These are phyloP conservation scores for Punica granatum DNA, from an alignment of 345 rosid species.

Conservation along the genomic window DNA sequence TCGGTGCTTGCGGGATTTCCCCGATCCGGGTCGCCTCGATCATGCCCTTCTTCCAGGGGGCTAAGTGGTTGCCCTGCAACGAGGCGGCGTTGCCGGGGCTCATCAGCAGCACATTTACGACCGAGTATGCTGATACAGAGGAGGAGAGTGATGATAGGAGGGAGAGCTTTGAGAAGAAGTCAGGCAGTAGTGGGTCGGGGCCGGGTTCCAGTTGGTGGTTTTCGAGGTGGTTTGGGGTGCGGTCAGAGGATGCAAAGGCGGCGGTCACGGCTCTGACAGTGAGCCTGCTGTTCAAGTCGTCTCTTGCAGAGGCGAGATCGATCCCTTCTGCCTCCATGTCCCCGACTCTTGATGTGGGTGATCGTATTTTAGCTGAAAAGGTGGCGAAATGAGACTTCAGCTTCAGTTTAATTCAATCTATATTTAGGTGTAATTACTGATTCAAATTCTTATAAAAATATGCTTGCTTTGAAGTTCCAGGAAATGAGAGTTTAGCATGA, in stretches of 20 bases:
- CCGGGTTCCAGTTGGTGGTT: slow-evolving; percentile 37
- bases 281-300: slow-evolving; percentile 60
- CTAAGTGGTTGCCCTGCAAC: slow-evolving; percentile 66
- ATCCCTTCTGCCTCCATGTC: slow-evolving; percentile 78
- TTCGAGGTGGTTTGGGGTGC: slow-evolving; percentile 37
- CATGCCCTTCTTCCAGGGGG: slow-evolving; percentile 55
- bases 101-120: slow-evolving; percentile 16
- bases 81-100: slow-evolving; percentile 21
- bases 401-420: neutral
- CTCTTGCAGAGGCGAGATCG: slow-evolving; percentile 78
- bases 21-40: slow-evolving; percentile 52
- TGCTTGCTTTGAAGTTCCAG: too few species aligned
- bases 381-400: slow-evolving; percentile 20
- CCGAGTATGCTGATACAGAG: slow-evolving; percentile 29
- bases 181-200: neutral
- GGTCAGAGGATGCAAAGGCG: slow-evolving; percentile 87
- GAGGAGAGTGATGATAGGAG: slow-evolving; percentile 15
- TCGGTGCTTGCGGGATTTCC: slow-evolving; percentile 39
- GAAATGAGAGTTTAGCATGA: too few species aligned
- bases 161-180: slow-evolving; percentile 21
- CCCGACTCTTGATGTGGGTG: slow-evolving; percentile 84
- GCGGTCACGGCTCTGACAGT: slow-evolving; percentile 76
- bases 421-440: neutral
- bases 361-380: slow-evolving; percentile 87
- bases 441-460: neutral